These are phyloP conservation scores for Cronartium quercuum DNA, from an alignment of 1,284 basidiomycete genomes.

Conservation along the genomic window DNA sequence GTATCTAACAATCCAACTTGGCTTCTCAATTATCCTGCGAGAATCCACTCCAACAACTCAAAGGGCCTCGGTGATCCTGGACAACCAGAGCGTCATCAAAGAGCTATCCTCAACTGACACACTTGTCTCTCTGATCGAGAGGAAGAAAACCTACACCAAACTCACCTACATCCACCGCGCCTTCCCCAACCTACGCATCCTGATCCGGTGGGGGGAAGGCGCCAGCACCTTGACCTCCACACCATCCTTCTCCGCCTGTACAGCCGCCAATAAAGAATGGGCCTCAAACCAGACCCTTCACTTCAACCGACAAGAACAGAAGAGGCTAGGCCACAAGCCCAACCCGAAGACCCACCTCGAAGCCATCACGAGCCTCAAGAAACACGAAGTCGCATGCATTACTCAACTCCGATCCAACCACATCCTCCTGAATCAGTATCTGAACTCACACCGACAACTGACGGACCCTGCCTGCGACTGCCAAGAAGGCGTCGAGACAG, in stretches of 20 bases:
- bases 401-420: not conserved
- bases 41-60: not conserved
- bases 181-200: not conserved
- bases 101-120: not conserved
- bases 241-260: not conserved
- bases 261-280: not conserved
- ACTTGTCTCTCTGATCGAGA: not conserved
- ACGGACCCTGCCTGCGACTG: too few species aligned
- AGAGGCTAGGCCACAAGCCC: not conserved
- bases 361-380: not conserved
- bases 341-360: not conserved
- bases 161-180: not conserved
- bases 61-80: not conserved
- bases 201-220: not conserved
- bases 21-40: not conserved
- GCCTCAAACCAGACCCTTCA: not conserved
- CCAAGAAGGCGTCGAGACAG: too few species aligned
- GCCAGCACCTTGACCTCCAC: not conserved
- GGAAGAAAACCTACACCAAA: not conserved
- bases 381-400: not conserved
- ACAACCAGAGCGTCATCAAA: not conserved
- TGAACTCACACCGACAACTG: too few species aligned
- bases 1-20: not conserved
- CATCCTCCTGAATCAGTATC: too few species aligned
- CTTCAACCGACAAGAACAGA: not conserved